Evolutionary conservation across 2,329 filamentous ascomycete species (phyloP), one percentile per base, ranked within the genome.

Genomic region (Cytospora leucostoma): DNA sequence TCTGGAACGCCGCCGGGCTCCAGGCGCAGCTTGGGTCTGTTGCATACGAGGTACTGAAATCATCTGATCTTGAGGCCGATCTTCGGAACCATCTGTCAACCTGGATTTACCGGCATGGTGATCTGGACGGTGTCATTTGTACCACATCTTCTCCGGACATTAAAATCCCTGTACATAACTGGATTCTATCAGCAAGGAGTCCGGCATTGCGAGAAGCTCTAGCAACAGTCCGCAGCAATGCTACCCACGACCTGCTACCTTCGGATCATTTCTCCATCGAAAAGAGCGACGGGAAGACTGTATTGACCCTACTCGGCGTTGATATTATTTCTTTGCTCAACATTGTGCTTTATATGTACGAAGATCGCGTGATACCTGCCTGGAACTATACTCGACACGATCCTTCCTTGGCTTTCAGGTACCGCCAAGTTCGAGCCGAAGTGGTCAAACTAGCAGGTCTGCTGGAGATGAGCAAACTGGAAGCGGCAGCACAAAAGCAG

Each of bases 311-410:
- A 59, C 78, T 85, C 21, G 76, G 85, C 1, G 71, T 94, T 13
- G 93, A 97, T 71, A 82, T 95, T 44, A 80, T 96, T 38, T 89
- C 92, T 0, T 72, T 97, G 7, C 78, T 97, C 62, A 94, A 97
- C 69, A 69, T 98, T 11, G 84, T 90, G 1, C 79, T 94, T 11
- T 97, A 92, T 70, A 73, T 89, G 8, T 98, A 98, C 73, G 88
- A 88, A 7, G 95, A 98, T 71, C 81, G 80, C 4, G 78, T 93
- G 17, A 82, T 97, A 37, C 92, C 95, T 64, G 90, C 93, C 19
- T 98, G 95, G 95, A 91, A 93, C 68, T 88, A 90, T 66, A 88
- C 88, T 5, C 85, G 84, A 7, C 84, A 88, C 66, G 84, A 86
- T 21, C 84, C 88, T 3, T 78, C 84, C 12, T 79, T 89, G 72